These are phyloP conservation scores for Geotrichum siamense DNA, from an alignment of 1,139 yeast species.

Conservation along the genomic window DNA sequence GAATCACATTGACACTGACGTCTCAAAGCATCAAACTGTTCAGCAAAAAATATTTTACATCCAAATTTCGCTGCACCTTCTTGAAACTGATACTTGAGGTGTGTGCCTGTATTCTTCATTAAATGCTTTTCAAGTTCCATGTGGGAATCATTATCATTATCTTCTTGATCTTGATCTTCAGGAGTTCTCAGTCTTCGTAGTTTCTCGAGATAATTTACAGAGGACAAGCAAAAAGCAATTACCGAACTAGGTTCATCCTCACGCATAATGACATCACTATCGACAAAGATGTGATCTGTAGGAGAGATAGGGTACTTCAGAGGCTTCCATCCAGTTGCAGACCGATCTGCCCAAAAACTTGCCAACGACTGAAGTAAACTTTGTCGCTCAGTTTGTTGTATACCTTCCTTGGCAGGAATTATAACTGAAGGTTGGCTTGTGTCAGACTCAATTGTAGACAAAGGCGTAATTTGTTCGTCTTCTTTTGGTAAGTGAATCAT, in stretches of 20 bases:
- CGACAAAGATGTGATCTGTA: slow-evolving; percentile 87
- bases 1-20: slow-evolving; percentile 73
- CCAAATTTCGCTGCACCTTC: slow-evolving; percentile 79
- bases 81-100: slow-evolving; percentile 68
- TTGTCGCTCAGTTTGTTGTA: slow-evolving; percentile 49
- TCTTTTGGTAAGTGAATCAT: slow-evolving; percentile 2
- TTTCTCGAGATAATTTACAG: slow-evolving; percentile 71
- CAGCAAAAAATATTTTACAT: slow-evolving; percentile 91
- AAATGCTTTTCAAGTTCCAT: slow-evolving; percentile 52
- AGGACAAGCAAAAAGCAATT: slow-evolving; percentile 84
- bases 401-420: slow-evolving; percentile 19
- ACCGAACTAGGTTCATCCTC: slow-evolving; percentile 96
- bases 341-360: slow-evolving; percentile 95
- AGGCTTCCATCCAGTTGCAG: slow-evolving; percentile 94
- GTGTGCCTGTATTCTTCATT: slow-evolving; percentile 80
- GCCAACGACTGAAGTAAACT: slow-evolving; percentile 74
- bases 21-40: slow-evolving; percentile 92
- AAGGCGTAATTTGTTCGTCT: neutral
- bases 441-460: slow-evolving; percentile 10
- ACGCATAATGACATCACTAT: slow-evolving; percentile 85
- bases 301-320: slow-evolving; percentile 63
- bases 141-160: slow-evolving; percentile 14
- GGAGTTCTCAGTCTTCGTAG: slow-evolving; percentile 39
- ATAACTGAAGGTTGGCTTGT: slow-evolving; percentile 12
- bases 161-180: slow-evolving; percentile 23